Base-by-base conservation (phyloP, 371 early-diverging fungal species). In the Haplosporangium sp. region DNA sequence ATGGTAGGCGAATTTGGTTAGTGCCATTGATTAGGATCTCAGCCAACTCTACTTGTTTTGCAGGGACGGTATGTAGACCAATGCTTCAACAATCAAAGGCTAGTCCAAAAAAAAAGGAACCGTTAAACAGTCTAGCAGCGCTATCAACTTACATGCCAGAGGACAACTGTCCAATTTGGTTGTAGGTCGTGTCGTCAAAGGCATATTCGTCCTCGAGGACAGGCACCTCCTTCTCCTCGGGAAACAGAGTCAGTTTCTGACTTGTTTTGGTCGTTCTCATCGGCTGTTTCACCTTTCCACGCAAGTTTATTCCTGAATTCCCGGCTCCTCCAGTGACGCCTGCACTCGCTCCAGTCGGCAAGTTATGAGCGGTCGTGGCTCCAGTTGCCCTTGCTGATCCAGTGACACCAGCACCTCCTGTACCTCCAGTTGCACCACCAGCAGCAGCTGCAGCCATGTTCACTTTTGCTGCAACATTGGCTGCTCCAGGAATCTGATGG, bases 191-290 rank as follows among this genome's bases (percentile, higher is more conserved):
- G 60, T 82, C 81, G 63, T 79, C 75, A 40, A 73, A 80, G n/a
- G 29, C 81, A 29, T 77, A 73, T 12, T 83, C 83, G 54, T 83
- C 80, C 18, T 82, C 80, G 45, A 84, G 67, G 14, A 83, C 73
- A 18, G 73, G 76, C 41, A 80, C 84, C 29, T 72, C 80, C 36
- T 91, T 90, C 40, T 85, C 90, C 62, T 93, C 94, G 11, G 98
- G 97, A 69, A 98, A 94, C 37, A 98, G 82, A 0, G 94, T 91
- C 14, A 97, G 88, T 84, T 98, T 98, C 71, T 96, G 96, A 55
- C 93, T 91, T 11, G 92, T 90, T 83, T 96, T 96, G 37, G 95
- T 95, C n/a, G 96, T 96, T 80, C 97, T 87, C 61, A 89, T 86
- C 11, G 92, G 92, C 42, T 73, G 79, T 62, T 84, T 83, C 45